These are phyloP conservation scores for Acmispon strigosus DNA, from an alignment of 306 rosid genomes.

Conservation along the genomic window DNA sequence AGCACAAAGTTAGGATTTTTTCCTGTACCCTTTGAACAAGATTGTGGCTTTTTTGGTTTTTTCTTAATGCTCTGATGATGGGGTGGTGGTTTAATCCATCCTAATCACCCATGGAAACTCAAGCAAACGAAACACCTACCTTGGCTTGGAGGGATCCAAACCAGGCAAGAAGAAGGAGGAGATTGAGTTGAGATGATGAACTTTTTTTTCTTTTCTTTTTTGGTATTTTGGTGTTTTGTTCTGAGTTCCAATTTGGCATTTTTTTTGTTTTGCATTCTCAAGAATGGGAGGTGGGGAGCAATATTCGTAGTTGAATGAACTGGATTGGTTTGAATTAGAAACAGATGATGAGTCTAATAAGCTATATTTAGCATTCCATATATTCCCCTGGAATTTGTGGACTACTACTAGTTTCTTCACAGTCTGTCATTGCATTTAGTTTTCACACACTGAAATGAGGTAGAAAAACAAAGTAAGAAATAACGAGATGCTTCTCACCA, in stretches of 20 bases:
- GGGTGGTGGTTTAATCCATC: background rate
- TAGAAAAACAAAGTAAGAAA: background rate
- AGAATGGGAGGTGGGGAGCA: conserved; percentile 28
- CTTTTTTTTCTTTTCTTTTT: background rate
- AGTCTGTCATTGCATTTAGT: background rate
- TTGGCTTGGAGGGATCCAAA: conserved; percentile 35
- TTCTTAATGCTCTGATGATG: background rate
- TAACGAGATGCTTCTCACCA: background rate
- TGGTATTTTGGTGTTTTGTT: background rate
- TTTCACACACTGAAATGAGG: background rate
- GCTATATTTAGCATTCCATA: conserved; percentile 16
- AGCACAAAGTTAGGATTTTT: background rate
- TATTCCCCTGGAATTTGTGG: background rate
- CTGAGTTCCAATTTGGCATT: background rate
- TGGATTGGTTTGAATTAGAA: conserved; percentile 17
- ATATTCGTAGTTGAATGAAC: conserved; percentile 24
- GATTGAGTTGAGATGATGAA: background rate
- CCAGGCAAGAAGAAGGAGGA: conserved; percentile 21
- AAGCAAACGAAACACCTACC: conserved; percentile 28
- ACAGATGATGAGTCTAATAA: background rate
- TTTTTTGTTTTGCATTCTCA: background rate
- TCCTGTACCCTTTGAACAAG: conserved; percentile 30
- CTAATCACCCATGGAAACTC: background rate
- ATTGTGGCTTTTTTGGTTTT: background rate
- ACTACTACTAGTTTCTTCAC: background rate